These are phyloP conservation scores for Lyophyllum semitale DNA, from an alignment of 768 basidiomycete species.

Conservation along the genomic window DNA sequence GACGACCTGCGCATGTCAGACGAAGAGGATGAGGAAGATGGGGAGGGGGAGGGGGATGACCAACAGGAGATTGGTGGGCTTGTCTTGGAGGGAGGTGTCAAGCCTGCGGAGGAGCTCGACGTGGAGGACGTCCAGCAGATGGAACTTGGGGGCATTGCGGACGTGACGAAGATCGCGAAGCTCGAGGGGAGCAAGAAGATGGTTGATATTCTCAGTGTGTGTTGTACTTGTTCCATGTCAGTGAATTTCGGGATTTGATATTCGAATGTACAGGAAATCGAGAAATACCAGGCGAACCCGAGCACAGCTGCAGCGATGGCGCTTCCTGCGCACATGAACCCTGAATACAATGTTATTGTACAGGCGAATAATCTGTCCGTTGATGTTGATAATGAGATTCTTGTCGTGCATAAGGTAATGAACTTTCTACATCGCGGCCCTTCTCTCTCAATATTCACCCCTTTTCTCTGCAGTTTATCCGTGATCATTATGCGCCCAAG, in stretches of 20 bases:
- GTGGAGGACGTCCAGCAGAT: constrained; percentile 92
- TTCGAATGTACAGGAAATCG: constrained; percentile 70
- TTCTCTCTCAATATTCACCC: constrained; percentile 15
- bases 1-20: constrained; percentile 63
- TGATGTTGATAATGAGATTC: constrained; percentile 96
- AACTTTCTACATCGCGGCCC: neutral
- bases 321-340: constrained; percentile 82
- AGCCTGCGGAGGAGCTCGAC: constrained; percentile 95
- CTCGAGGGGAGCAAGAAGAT: constrained; percentile 86
- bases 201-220: constrained; percentile 81
- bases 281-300: constrained; percentile 80
- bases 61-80: constrained; percentile 54
- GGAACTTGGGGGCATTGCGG: constrained; percentile 84
- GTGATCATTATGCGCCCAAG: constrained; percentile 93
- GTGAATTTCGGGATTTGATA: neutral
- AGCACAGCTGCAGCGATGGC: constrained; percentile 79
- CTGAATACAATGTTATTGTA: constrained; percentile 95
- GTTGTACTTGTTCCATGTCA: neutral
- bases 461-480: constrained; percentile 75
- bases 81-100: constrained; percentile 83
- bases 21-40: constrained; percentile 51
- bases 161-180: constrained; percentile 87
- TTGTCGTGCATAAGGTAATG: constrained; percentile 90
- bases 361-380: constrained; percentile 98
- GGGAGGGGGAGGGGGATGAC: constrained; percentile 43